Base-by-base conservation (phyloP, 2,329 filamentous ascomycete species). In the Aureobasidium sp. region DNA sequence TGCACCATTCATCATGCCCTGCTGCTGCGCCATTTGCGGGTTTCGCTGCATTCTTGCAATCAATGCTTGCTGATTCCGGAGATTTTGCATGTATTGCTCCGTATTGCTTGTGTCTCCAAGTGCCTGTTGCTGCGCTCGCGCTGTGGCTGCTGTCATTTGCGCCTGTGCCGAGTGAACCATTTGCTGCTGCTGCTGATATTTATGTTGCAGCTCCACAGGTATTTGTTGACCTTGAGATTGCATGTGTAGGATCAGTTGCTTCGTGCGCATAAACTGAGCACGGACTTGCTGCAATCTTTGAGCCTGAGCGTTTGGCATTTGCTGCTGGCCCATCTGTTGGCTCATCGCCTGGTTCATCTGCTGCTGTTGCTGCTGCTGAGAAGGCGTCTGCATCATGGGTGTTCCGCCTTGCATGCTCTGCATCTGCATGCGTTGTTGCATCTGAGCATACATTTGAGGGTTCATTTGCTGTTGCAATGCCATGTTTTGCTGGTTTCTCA, bases 71-170 rank as follows among this genome's bases (percentile, higher is more conserved):
- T 72, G 69, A 15, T 66, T 62, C 9, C 70, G 63, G 22, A 73
- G 63, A 27, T 69, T 69, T 53, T 67, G 66, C 70, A 73, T 73
- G 48, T 72, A 73, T 51, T 74, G 71, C 63, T 73, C 70, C 63
- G 69, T 69, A 17, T 68, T 71, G 66, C 69, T 70, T 44, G 68
- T 66, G 47, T 66, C 63, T 44, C 64, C 64, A 39, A 65, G 64
- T 17, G 44, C 22, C 39, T 63, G 61, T 34, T 60, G 57, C 25
- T 44, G 34, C n/a, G 61, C 60, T 31, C 62, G 64, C n/a, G 62
- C 47, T 15, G 57, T 51, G n/a, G 45, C 51, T 15, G 36, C 29
- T 22, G 52, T 27, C 42, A 58, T 31, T 45, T 66, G 65, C 48
- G 64, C 62, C 44, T 64, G 62, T 48, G 66, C 60, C 3, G 37